phyloP scores from a whole-genome alignment of 306 rosid species.

The Cucurbita maxima region DNA sequence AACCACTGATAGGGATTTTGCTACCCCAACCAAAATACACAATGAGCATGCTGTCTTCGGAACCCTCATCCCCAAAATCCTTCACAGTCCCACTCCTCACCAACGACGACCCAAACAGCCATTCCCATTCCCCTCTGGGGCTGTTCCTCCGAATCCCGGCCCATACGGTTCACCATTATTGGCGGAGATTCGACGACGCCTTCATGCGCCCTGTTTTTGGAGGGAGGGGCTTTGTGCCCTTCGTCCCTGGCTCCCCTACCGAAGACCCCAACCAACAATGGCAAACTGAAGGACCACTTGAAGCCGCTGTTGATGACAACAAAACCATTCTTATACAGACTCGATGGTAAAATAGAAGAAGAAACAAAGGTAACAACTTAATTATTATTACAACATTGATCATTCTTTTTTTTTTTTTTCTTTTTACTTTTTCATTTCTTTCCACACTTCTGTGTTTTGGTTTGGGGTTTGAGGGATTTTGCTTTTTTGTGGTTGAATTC shows the following conservation, averaged over 20 bases:
- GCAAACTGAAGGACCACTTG: conserved; percentile 12
- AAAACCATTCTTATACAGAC: neutral
- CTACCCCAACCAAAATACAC: conserved; percentile 49
- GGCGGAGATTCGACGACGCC: conserved; percentile 75
- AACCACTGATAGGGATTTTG: conserved; percentile 74
- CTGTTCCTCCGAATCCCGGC: conserved; percentile 47
- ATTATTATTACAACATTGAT: neutral
- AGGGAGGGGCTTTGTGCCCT: conserved; percentile 86
- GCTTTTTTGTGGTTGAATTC: neutral
- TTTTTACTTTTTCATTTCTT: neutral
- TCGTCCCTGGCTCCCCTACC: conserved; percentile 67
- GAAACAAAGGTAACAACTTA: neutral
- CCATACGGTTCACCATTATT: conserved; percentile 63
- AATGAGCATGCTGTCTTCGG: conserved; percentile 32
- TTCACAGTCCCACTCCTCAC: conserved; percentile 44
- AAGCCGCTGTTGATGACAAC: neutral
- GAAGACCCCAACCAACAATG: conserved; percentile 36
- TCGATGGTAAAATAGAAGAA: neutral
- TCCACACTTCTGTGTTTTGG: neutral
- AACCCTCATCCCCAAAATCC: conserved; percentile 58
- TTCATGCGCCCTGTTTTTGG: conserved; percentile 91
- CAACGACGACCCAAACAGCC: conserved; percentile 17
- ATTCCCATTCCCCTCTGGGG: conserved; percentile 19
- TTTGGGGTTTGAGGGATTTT: neutral
- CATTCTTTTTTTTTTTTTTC: neutral